These are phyloP conservation scores for Colletotrichum trifolii DNA, from an alignment of 2,329 filamentous ascomycete species.

Conservation along the genomic window DNA sequence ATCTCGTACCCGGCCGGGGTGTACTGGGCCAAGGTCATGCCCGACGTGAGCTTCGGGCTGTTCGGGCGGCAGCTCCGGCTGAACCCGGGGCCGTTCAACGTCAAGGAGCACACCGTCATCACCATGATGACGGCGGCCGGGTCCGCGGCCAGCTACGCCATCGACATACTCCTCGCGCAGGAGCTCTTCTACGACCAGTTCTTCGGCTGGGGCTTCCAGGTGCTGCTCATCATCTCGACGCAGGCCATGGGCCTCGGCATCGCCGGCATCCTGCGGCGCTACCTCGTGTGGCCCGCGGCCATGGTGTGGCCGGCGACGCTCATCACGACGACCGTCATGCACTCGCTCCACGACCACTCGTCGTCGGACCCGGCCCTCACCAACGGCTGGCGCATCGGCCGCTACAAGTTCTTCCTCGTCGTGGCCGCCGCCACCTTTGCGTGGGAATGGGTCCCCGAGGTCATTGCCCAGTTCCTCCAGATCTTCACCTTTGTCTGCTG, in stretches of 20 bases:
- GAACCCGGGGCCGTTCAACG: constrained; percentile 56
- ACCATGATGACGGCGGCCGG: constrained; percentile 56
- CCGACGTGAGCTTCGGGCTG: constrained; percentile 43
- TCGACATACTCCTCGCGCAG: constrained; percentile 55
- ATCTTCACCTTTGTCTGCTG: constrained; percentile 70
- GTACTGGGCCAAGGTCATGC: constrained; percentile 47
- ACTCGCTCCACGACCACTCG: constrained; percentile 58
- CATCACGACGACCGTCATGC: constrained; percentile 64
- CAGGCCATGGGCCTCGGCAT: constrained; percentile 68
- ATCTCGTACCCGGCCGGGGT: constrained; percentile 61
- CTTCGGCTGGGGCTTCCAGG: constrained; percentile 61
- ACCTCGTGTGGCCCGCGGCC: constrained; percentile 64
- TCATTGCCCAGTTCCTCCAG: constrained; percentile 41
- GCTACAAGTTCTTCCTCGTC: constrained; percentile 72
- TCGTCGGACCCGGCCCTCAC: constrained; percentile 60
- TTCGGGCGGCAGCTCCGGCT: constrained; percentile 48
- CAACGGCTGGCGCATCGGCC: constrained; percentile 72
- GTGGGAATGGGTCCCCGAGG: constrained; percentile 45
- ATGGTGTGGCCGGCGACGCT: constrained; percentile 69
- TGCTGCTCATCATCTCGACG: constrained; percentile 64
- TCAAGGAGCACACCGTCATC: constrained; percentile 62
- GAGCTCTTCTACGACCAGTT: constrained; percentile 62
- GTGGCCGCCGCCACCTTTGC: constrained; percentile 62
- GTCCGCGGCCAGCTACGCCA: constrained; percentile 48
- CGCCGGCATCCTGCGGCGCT: constrained; percentile 64